phyloP scores from a whole-genome alignment of 257 asterid genomes.

The Catharanthus roseus region DNA sequence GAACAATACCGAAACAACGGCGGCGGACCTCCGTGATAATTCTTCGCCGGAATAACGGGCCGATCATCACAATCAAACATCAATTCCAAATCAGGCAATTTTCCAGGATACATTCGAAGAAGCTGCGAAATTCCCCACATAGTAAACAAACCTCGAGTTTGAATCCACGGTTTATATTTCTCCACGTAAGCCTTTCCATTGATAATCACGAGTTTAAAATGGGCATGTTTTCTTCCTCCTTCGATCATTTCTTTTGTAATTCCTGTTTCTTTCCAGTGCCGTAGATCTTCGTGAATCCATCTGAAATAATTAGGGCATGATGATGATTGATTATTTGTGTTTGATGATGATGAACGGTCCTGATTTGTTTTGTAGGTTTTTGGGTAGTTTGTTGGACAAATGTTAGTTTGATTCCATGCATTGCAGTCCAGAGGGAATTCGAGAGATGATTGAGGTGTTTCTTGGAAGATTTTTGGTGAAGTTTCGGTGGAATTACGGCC shows the following conservation, averaged over 20 bases:
- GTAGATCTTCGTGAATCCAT: conserved; percentile 33
- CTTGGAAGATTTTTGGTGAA: neutral
- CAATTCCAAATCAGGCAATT: conserved; percentile 26
- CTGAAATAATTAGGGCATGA: conserved; percentile 28
- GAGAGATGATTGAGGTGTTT: neutral
- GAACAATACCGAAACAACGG: conserved; percentile 84
- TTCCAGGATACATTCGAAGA: conserved; percentile 26
- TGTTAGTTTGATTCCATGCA: conserved; percentile 25
- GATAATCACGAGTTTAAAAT: conserved; percentile 25
- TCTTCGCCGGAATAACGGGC: conserved; percentile 20
- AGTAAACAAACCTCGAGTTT: conserved; percentile 19
- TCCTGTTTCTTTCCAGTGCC: conserved; percentile 29
- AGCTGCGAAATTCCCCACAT: conserved; percentile 33
- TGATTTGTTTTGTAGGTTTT: too few relatives aligned
- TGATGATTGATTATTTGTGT: too few relatives aligned
- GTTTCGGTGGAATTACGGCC: neutral
- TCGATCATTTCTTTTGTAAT: conserved; percentile 25
- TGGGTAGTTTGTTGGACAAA: conserved; percentile 29
- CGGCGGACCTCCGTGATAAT: conserved; percentile 33
- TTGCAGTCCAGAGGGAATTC: conserved; percentile 29
- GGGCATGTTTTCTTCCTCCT: conserved; percentile 14
- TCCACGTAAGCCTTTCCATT: conserved; percentile 26
- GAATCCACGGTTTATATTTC: neutral
- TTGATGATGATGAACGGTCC: too few relatives aligned
- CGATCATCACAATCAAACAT: conserved; percentile 31